phyloP scores from a whole-genome alignment of 2,329 filamentous ascomycete species.

The Sporothrix sp. region DNA sequence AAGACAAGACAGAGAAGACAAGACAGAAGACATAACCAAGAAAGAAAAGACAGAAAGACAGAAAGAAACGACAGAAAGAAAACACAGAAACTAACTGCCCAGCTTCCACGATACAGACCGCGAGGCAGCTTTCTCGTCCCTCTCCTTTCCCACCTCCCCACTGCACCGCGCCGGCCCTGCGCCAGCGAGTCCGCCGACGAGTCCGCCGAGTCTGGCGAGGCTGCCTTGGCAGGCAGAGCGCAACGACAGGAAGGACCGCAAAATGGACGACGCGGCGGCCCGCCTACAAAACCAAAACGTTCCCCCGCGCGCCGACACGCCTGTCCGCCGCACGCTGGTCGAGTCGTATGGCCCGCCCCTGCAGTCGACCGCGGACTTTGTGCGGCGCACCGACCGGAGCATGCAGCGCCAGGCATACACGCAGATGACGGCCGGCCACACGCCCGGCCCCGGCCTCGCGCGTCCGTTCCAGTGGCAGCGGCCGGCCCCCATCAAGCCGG shows the following conservation, averaged over 20 bases:
- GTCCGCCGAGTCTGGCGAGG: constrained; percentile 8
- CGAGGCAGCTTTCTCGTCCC: too few relatives aligned
- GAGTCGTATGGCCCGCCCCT: constrained; percentile 6
- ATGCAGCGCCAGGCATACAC: constrained; percentile 1
- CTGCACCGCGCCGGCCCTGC: too few relatives aligned
- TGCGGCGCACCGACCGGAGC: constrained; percentile 21
- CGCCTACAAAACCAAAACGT: too few relatives aligned
- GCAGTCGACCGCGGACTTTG: constrained; percentile 21
- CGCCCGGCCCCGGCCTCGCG: background rate
- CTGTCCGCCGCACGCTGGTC: background rate
- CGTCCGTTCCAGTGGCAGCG: constrained; percentile 7
- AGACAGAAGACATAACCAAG: too few relatives aligned
- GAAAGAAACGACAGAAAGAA: background rate
- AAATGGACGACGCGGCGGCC: background rate
- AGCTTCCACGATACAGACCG: constrained; percentile 1
- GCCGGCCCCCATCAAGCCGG: constrained; percentile 22
- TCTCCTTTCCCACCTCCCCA: background rate
- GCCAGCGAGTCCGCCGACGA: background rate
- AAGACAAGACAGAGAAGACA: background rate
- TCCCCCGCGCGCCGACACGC: background rate
- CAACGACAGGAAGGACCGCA: background rate
- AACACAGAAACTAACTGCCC: background rate
- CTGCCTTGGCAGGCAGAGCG: constrained; percentile 6
- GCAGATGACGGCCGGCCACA: background rate
- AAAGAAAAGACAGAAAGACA: background rate